These are phyloP conservation scores for Tolypocladium guangdongense DNA, from an alignment of 2,329 filamentous ascomycete species.

Conservation along the genomic window DNA sequence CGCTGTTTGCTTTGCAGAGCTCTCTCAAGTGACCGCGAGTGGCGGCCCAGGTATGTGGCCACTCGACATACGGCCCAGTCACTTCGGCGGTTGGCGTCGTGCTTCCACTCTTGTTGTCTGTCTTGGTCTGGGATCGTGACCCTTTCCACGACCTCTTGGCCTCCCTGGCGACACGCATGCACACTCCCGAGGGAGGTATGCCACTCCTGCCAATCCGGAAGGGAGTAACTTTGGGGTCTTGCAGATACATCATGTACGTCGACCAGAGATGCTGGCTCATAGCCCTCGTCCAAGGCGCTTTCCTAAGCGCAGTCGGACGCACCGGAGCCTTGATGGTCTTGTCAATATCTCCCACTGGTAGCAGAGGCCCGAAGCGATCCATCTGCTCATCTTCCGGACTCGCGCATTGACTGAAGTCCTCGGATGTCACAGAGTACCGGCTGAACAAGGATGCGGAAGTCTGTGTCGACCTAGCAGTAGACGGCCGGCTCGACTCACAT, in stretches of 20 bases:
- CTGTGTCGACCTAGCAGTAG: constrained; percentile 47
- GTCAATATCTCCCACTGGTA: constrained; percentile 17
- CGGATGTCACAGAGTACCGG: constrained; percentile 42
- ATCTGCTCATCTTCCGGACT: constrained; percentile 33
- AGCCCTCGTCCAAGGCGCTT: constrained; percentile 51
- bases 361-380: constrained; percentile 13
- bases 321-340: constrained; percentile 17
- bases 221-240: constrained; percentile 57
- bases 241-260: constrained; percentile 52
- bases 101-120: constrained; percentile 37
- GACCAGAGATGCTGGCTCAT: constrained; percentile 58
- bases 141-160: constrained; percentile 58
- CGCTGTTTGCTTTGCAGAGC: constrained; percentile 46
- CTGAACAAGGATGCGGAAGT: constrained; percentile 48
- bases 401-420: constrained; percentile 40
- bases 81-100: constrained; percentile 42
- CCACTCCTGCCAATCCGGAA: constrained; percentile 52
- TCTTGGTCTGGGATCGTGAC: constrained; percentile 28
- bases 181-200: constrained; percentile 55
- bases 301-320: constrained; percentile 26
- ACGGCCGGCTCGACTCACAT: constrained; percentile 48
- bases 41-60: constrained; percentile 53
- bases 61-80: constrained; percentile 40
- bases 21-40: constrained; percentile 52
- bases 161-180: constrained; percentile 53